A percentile compares a stretch with the other conserved stretches of the same genome.
phyloP scores from a whole-genome alignment of 2,329 filamentous ascomycete genomes.

The Cladosporium colombiae region DNA sequence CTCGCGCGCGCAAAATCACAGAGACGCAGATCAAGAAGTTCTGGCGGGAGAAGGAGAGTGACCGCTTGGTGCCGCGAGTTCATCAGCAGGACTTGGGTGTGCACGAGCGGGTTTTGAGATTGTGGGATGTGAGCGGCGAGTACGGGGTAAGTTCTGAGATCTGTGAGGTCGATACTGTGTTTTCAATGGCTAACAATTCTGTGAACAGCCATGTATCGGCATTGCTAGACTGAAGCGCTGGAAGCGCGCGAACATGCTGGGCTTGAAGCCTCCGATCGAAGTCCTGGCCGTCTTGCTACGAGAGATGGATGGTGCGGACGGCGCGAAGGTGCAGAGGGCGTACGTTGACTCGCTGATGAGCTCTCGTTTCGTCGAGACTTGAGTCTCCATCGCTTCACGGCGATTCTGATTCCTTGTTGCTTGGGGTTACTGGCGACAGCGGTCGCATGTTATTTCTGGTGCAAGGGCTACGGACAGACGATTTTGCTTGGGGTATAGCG shows the following conservation, averaged over 20 bases:
- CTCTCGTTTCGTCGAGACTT: slow-evolving; percentile 47
- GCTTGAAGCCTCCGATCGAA: slow-evolving; percentile 84
- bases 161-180: background rate
- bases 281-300: slow-evolving; percentile 81
- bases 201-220: slow-evolving; percentile 77
- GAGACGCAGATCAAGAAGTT: slow-evolving; percentile 73
- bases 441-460: background rate
- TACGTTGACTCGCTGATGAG: slow-evolving; percentile 70
- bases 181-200: slow-evolving; percentile 21
- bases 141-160: slow-evolving; percentile 71
- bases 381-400: background rate
- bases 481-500: background rate
- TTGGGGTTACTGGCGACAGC: background rate
- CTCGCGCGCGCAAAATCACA: slow-evolving; percentile 64
- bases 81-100: slow-evolving; percentile 74
- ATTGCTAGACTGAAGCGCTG: slow-evolving; percentile 80
- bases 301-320: slow-evolving; percentile 56
- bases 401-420: background rate
- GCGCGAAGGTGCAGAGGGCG: slow-evolving; percentile 61
- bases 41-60: slow-evolving; percentile 71
- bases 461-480: background rate
- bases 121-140: slow-evolving; percentile 89
- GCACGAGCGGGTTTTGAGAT: slow-evolving; percentile 82
- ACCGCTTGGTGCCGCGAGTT: slow-evolving; percentile 67
- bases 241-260: slow-evolving; percentile 80